phyloP scores from a whole-genome alignment of 805 yeast species.

The Cyberlindnera maritima region DNA sequence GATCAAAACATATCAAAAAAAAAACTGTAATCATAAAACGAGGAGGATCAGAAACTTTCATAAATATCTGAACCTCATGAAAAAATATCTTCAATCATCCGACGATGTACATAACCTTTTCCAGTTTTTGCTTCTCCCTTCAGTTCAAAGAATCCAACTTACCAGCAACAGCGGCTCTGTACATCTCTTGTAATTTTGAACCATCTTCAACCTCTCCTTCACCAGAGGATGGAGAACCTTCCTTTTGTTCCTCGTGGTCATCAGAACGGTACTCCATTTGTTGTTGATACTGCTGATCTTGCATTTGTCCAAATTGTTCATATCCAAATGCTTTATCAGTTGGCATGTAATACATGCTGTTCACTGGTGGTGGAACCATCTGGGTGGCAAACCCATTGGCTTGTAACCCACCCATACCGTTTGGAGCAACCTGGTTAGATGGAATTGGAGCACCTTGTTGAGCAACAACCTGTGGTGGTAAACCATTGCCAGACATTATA shows the following conservation, averaged over 20 bases:
- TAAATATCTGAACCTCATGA: not conserved
- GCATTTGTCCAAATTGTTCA: slow-evolving; percentile 3
- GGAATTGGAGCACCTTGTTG: too few relatives aligned
- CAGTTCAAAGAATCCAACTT: slow-evolving; percentile 24
- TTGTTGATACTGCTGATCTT: slow-evolving; percentile 12
- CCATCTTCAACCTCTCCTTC: slow-evolving; percentile 11
- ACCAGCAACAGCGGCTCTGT: slow-evolving; percentile 28
- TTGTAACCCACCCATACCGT: slow-evolving; percentile 1
- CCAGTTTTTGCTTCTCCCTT: not conserved
- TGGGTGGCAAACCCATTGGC: slow-evolving; percentile 13
- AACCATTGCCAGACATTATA: slow-evolving; percentile 15
- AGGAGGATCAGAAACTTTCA: not conserved
- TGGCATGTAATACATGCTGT: slow-evolving; percentile 21
- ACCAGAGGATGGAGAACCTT: slow-evolving; percentile 3
- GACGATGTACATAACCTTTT: too few relatives aligned
- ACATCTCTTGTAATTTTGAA: slow-evolving; percentile 26
- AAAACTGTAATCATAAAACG: too few relatives aligned
- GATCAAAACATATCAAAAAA: too few relatives aligned
- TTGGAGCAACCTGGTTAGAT: too few relatives aligned
- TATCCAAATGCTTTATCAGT: slow-evolving; percentile 15
- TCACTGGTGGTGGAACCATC: slow-evolving; percentile 16
- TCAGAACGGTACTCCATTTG: slow-evolving; percentile 3
- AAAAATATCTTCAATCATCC: too few relatives aligned
- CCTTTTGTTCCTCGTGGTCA: not conserved
- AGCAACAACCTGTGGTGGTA: slow-evolving; percentile 6